Evolutionary conservation across 805 yeast species (phyloP), one percentile per base, ranked within the genome.

Genomic region (Zygosaccharomyces lentus): DNA sequence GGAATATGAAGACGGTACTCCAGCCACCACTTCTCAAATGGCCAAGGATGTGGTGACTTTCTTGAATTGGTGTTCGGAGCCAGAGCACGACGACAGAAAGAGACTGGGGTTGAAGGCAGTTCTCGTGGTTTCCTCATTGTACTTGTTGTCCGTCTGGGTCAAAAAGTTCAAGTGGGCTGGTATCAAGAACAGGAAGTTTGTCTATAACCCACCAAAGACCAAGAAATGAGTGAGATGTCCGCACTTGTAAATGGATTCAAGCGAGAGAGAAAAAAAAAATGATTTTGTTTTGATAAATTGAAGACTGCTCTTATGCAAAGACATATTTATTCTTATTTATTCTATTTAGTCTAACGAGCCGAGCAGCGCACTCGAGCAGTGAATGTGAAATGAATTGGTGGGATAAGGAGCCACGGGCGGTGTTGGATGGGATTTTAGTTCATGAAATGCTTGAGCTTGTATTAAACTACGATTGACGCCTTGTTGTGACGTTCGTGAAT

Each of bases 161-260:
- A 93, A 93, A 85, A 87, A 86, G 74, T 91, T 89, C 88, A 93
- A 93, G 78, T 93, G 99, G 99, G 80, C 90, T 65, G 84, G 89
- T 63, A 80, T 93, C 73, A 90, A 90, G 82, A 86, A 81, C 75
- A 87, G 98, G 80, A 87, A 90, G 83, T 78, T 87, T 69, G 81
- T 82, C 65, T 93, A 83, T 80, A 84, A 79, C 75, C 96, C 96
- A 67, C 96, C 96, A 73, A 86, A 81, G 74, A 9, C 41, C 31
- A 38, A 27, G 31, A 38, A 38, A 38, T 38, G 31, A 36, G 30
- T 13, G 16, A 21, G 34, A n/a, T 27, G 31, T 37, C 21, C 24
- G 32, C 41, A 27, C 41, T 27, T 38, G 41, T 38, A 38, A 38
- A 38, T 38, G 41, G 31, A 38, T 27, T 27, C 19, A 27, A 38